A percentile compares a stretch with the other conserved stretches of the same genome.
These are phyloP conservation scores for Pleurotus ostreatus DNA, from an alignment of 768 basidiomycete species.

Conservation along the genomic window DNA sequence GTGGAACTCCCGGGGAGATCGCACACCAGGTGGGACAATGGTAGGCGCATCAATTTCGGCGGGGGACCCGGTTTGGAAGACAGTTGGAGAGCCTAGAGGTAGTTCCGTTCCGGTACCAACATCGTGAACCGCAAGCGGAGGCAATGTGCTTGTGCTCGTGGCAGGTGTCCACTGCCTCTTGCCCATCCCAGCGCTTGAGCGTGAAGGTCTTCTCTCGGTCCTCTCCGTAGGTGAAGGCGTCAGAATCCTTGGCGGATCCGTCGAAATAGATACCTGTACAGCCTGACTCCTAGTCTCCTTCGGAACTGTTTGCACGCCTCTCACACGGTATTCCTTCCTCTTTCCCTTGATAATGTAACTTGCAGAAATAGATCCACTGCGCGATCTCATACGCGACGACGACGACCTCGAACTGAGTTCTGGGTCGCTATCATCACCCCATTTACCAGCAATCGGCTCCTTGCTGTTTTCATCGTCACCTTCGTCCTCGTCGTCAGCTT, in stretches of 20 bases:
- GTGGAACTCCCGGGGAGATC: slow-evolving; percentile 21
- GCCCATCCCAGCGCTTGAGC: slow-evolving; percentile 12
- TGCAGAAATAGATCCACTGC: slow-evolving; percentile 28
- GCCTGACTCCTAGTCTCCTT: slow-evolving; percentile 50
- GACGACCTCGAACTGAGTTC: slow-evolving; percentile 7
- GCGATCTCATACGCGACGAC: slow-evolving; percentile 3
- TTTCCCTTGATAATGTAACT: slow-evolving; percentile 32
- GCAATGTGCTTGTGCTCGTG: slow-evolving; percentile 16
- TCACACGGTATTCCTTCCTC: slow-evolving; percentile 55
- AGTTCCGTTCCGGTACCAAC: slow-evolving; percentile 14
- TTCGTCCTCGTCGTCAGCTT: slow-evolving; percentile 64
- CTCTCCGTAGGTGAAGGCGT: slow-evolving; percentile 1
- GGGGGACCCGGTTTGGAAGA: slow-evolving; percentile 9
- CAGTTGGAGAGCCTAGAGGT: slow-evolving; percentile 8
- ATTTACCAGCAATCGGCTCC: slow-evolving; percentile 13
- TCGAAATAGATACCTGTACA: slow-evolving; percentile 50
- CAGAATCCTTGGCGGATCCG: slow-evolving; percentile 11
- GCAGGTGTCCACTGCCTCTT: slow-evolving; percentile 27
- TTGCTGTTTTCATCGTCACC: slow-evolving; percentile 35
- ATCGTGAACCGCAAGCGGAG: slow-evolving; percentile 22
- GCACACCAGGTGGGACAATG: neutral
- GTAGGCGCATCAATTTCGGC: neutral
- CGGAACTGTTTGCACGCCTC: slow-evolving; percentile 68
- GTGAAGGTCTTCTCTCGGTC: slow-evolving; percentile 11
- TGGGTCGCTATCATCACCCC: slow-evolving; percentile 2